These are phyloP conservation scores for Spathaspora boniae DNA, from an alignment of 805 yeast genomes.

Conservation along the genomic window DNA sequence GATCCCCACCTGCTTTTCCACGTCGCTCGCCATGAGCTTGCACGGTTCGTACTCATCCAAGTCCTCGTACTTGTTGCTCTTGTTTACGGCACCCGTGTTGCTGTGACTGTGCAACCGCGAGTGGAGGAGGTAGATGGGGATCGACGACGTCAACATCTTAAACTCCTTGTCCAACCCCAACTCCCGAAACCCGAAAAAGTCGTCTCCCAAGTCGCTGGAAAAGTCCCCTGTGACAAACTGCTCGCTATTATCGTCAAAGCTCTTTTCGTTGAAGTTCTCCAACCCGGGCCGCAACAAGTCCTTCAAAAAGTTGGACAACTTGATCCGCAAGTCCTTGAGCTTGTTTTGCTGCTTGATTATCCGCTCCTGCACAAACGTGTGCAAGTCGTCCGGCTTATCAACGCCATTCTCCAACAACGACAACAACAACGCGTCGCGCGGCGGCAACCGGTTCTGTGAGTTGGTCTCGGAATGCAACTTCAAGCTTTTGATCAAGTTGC, in stretches of 20 bases:
- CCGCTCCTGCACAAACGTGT: constrained; percentile 69
- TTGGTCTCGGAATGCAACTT: constrained; percentile 68
- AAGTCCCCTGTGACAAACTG: constrained; percentile 95
- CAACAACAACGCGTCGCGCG: constrained; percentile 49
- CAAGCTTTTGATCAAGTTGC: constrained; percentile 68
- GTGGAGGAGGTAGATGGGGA: constrained; percentile 86
- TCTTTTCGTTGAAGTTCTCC: constrained; percentile 70
- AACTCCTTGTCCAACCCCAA: constrained; percentile 91
- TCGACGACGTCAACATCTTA: constrained; percentile 75
- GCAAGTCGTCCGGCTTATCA: constrained; percentile 70
- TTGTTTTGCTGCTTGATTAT: constrained; percentile 66
- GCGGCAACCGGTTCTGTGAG: constrained; percentile 39
- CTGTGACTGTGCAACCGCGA: constrained; percentile 65
- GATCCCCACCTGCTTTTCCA: constrained; percentile 48
- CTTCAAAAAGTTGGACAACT: constrained; percentile 68
- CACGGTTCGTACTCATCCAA: constrained; percentile 54
- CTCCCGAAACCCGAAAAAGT: constrained; percentile 94
- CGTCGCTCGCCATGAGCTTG: constrained; percentile 49
- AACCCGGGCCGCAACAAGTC: constrained; percentile 79
- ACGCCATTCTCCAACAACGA: constrained; percentile 85
- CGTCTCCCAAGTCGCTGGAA: constrained; percentile 91
- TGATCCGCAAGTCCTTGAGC: constrained; percentile 62
- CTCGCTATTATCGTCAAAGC: constrained; percentile 86
- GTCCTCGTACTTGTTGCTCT: constrained; percentile 60
- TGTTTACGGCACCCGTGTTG: constrained; percentile 42